Conservation (phyloP, 306 rosid genomes). For the Acacia confusa region DNA sequence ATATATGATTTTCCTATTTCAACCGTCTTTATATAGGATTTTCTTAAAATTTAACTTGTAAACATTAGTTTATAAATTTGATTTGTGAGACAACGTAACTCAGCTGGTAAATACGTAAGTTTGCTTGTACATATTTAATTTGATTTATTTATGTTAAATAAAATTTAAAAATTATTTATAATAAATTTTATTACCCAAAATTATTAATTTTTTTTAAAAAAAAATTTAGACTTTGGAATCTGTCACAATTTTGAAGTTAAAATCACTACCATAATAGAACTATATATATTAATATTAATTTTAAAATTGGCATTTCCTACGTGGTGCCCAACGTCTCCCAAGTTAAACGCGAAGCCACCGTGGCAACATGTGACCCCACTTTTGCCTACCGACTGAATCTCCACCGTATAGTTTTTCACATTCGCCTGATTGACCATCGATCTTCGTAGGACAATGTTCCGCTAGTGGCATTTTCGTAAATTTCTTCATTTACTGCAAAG, state of each 20-base stretch:
- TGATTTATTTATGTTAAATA: too few species aligned
- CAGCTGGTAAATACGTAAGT: too few species aligned
- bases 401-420: not conserved
- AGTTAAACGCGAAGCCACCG: not conserved
- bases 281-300: not conserved
- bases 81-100: too few species aligned
- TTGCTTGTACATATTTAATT: too few species aligned
- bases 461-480: conserved; percentile 68
- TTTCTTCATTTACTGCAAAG: conserved; percentile 36
- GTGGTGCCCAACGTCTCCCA: not conserved
- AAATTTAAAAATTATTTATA: too few species aligned
- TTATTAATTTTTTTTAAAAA: too few species aligned
- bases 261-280: not conserved
- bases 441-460: not conserved
- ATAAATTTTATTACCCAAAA: too few species aligned
- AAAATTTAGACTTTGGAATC: not conserved
- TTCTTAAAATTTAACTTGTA: too few species aligned
- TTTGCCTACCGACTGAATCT: not conserved
- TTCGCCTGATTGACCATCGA: not conserved
- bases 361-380: conserved; percentile 19
- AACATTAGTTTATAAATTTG: too few species aligned
- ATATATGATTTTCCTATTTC: too few species aligned
- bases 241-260: not conserved
- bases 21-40: too few species aligned
- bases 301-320: not conserved